Evolutionary conservation across 345 rosid species (phyloP).

Genomic region (Lumnitzera racemosa): DNA sequence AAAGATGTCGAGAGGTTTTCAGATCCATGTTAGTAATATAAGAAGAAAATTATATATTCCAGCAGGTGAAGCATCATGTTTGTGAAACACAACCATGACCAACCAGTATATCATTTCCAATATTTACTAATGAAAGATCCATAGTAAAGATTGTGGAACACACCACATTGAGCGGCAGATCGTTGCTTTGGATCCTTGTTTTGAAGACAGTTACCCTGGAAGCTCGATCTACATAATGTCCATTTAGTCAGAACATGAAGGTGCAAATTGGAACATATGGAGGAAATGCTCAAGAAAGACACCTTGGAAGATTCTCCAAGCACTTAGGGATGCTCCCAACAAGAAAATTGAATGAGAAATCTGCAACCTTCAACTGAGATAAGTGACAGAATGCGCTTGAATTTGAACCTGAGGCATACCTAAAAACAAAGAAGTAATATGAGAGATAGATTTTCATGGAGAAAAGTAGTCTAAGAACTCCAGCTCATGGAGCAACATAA

Average conservation of each 20-base stretch:
- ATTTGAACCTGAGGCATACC: constrained; percentile 58
- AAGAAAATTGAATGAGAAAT: constrained; percentile 84
- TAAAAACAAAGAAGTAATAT: constrained; percentile 15
- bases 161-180: constrained; percentile 59
- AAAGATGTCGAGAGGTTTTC: no score
- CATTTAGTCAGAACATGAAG: constrained; percentile 2
- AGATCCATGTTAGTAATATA: no score
- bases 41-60: no score
- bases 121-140: neutral
- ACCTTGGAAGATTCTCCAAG: constrained; percentile 75
- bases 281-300: constrained; percentile 4
- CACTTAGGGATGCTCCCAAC: constrained; percentile 85
- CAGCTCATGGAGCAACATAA: no score
- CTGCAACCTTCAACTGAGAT: constrained; percentile 62
- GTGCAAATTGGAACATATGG: neutral
- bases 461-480: neutral
- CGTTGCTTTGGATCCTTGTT: constrained; percentile 63
- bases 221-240: constrained; percentile 51
- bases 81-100: no score
- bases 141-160: constrained; percentile 7
- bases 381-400: constrained; percentile 66
- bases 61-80: no score
- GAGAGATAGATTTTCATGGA: neutral
- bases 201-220: constrained; percentile 86
- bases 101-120: no score